phyloP scores from a whole-genome alignment of 2,329 filamentous ascomycete genomes.

The Zymoseptoria brevis region DNA sequence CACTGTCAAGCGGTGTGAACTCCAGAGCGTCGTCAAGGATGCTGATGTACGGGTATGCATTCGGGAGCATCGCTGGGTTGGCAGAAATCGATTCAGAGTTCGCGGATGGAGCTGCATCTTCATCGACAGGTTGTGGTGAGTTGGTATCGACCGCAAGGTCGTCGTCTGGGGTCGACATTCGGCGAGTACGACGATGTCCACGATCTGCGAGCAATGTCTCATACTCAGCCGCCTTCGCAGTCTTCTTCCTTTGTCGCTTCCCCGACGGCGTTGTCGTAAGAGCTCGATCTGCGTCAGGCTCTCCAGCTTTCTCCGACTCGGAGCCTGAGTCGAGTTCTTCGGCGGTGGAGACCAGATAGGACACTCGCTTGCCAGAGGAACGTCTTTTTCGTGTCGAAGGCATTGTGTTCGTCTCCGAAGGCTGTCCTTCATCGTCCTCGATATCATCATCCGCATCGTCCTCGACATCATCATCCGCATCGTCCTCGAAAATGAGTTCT shows the following conservation, averaged over 20 bases:
- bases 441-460: conserved; percentile 4
- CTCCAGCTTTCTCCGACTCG: neutral
- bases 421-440: conserved; percentile 4
- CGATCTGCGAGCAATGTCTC: neutral
- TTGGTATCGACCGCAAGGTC: neutral
- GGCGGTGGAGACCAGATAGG: neutral
- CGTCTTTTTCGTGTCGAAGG: neutral
- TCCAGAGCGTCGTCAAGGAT: neutral
- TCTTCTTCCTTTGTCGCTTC: neutral
- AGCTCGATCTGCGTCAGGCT: neutral
- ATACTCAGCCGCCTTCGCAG: neutral
- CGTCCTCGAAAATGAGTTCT: neutral
- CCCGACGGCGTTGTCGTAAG: neutral
- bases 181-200: neutral
- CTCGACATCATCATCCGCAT: neutral
- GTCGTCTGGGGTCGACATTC: neutral
- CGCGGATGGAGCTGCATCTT: neutral
- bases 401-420: neutral
- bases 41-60: neutral
- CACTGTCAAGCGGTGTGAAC: neutral
- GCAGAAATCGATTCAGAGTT: neutral
- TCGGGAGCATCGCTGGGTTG: neutral
- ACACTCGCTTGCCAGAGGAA: neutral
- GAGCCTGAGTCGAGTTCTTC: neutral
- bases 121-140: neutral